Evolutionary conservation across 768 basidiomycete species (phyloP), one percentile per base, ranked within the genome.

Genomic region (Kwoniella mangroviensis): DNA sequence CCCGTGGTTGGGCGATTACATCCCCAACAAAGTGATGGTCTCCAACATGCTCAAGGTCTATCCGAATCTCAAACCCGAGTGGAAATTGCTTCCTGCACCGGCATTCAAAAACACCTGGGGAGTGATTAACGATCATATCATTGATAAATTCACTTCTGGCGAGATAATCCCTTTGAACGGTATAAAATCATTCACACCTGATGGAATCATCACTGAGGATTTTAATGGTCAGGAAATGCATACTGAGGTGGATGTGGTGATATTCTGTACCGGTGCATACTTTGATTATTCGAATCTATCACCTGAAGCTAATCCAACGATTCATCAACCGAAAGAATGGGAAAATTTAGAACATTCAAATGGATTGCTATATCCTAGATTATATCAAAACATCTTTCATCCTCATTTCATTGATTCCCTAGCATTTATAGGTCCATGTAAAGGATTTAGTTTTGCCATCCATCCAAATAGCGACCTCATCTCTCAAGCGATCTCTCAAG

Each of bases 371-470:
- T 72, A 57, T 51, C 71, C 71, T 45, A 9, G 54, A 22, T 41
- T 72, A 40, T 72, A 72, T 55, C 66, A 68, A 45, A 59, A 59
- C 2, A 15, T 68, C 11, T 68, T 72, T n/a, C 63, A 68, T 22
- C 71, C 71, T 15, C 24, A n/a, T 11, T 64, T 52, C 26, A 21
- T 40, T 6, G 62, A 68, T 4, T 63, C 60, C 2, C 45, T 72
- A 12, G 71, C 71, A 10, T 59, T 72, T n/a, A 42, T 68, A 1
- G 71, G 71, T 15, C 61, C 67, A 40, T 65, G 56, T 45, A 28
- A 26, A 11, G 71, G 67, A 19, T 68, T 58, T 43, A 49, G 67
- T 22, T 42, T 61, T 24, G 55, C 67, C 4, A 65, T 62, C 19
- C 40, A 64, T 19, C 10, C 41, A 24, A 63, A 72, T 41, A 55